phyloP scores from a whole-genome alignment of 345 rosid genomes.

The Euphorbia peplus region DNA sequence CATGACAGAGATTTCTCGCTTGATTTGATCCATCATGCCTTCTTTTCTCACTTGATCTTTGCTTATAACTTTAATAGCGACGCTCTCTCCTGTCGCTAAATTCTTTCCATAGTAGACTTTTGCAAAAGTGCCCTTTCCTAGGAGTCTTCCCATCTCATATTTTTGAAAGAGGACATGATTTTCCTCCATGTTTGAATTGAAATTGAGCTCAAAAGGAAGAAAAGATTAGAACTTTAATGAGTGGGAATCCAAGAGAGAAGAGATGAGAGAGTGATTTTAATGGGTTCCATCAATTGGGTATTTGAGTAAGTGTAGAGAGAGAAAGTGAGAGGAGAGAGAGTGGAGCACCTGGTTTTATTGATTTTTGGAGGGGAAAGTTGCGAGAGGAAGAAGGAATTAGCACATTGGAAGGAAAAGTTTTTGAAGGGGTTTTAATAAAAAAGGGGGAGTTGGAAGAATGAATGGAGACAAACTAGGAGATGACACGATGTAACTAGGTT shows the following conservation, averaged over 20 bases:
- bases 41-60: slow-evolving; percentile 32
- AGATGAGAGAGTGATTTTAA: slow-evolving; percentile 27
- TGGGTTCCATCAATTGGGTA: slow-evolving; percentile 29
- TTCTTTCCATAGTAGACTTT: slow-evolving; percentile 29
- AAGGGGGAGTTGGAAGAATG: neutral
- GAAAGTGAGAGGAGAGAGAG: no score
- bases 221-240: neutral
- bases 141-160: slow-evolving; percentile 27
- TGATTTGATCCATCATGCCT: slow-evolving; percentile 32
- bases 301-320: no score
- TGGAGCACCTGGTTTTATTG: no score
- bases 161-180: slow-evolving; percentile 25
- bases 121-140: slow-evolving; percentile 31
- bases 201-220: neutral
- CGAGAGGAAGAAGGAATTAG: neutral
- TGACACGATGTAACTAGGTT: neutral
- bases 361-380: no score
- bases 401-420: neutral
- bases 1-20: slow-evolving; percentile 30
- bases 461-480: neutral
- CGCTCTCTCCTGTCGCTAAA: slow-evolving; percentile 21
- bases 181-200: slow-evolving; percentile 8
- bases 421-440: no score
- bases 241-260: slow-evolving; percentile 45
- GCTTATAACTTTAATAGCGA: slow-evolving; percentile 25